Conservation (phyloP, 2,329 filamentous ascomycete genomes). For the Didymella pinodella region DNA sequence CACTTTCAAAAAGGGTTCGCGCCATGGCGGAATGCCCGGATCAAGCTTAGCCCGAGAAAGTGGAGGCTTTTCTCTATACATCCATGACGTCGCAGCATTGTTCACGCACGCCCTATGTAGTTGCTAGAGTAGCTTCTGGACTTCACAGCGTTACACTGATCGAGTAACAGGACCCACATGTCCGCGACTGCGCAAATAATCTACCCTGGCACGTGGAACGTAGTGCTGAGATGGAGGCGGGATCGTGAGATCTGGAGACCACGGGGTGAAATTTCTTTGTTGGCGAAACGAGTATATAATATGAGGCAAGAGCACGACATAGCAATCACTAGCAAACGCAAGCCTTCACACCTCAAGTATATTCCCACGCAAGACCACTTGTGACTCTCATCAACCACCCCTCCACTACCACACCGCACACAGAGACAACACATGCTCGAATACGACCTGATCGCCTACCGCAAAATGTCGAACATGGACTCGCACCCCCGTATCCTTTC, state of each 20-base stretch:
- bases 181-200: constrained; percentile 4
- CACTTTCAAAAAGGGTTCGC: constrained; percentile 10
- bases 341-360: neutral
- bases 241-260: constrained; percentile 22
- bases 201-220: constrained; percentile 10
- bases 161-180: constrained; percentile 12
- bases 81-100: constrained; percentile 16
- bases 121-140: constrained; percentile 13
- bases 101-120: constrained; percentile 1
- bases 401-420: neutral
- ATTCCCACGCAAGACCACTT: neutral
- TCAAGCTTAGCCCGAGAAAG: neutral
- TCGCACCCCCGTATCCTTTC: constrained; percentile 35
- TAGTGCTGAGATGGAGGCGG: constrained; percentile 14
- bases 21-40: constrained; percentile 19
- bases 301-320: neutral
- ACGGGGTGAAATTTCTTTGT: constrained; percentile 15
- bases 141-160: constrained; percentile 16
- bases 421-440: constrained; percentile 5
- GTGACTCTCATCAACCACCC: neutral
- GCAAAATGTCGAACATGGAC: constrained; percentile 33
- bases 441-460: constrained; percentile 16
- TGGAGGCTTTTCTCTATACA: constrained; percentile 18
- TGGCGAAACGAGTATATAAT: constrained; percentile 9
- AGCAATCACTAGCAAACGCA: constrained; percentile 16